Conservation (phyloP, 257 asterid species). For the Anisodus tanguticus region DNA sequence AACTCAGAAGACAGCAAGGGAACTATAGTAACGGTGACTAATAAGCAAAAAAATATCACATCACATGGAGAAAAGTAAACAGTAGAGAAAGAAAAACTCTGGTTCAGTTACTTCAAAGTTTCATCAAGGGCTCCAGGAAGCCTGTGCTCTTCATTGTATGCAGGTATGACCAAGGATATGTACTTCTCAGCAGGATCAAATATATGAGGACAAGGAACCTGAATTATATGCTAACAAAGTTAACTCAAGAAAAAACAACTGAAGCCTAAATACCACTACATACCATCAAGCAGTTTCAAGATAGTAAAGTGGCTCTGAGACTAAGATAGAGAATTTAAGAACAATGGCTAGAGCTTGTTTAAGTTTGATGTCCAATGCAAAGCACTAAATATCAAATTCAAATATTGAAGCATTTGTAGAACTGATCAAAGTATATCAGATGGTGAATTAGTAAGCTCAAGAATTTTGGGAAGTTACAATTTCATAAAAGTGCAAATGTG, state of each 20-base stretch:
- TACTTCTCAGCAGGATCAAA: slow-evolving; percentile 37
- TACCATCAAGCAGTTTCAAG: neutral
- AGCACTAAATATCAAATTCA: neutral
- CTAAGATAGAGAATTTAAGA: neutral
- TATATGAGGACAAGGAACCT: slow-evolving; percentile 34
- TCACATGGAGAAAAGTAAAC: slow-evolving; percentile 14
- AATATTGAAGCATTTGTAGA: neutral
- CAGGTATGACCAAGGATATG: slow-evolving; percentile 54
- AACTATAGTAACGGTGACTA: neutral
- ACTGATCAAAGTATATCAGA: neutral
- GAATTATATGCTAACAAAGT: slow-evolving; percentile 20
- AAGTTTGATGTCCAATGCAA: neutral
- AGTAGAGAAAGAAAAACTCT: slow-evolving; percentile 8
- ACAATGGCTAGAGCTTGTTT: neutral
- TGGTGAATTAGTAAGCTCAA: neutral
- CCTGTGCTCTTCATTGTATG: slow-evolving; percentile 89
- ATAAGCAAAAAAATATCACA: neutral
- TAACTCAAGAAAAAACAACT: neutral
- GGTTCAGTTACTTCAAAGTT: slow-evolving; percentile 65
- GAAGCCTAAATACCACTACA: neutral
- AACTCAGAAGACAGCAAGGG: neutral
- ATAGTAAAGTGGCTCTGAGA: neutral
- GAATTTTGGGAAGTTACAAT: neutral
- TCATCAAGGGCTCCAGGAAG: slow-evolving; percentile 93
- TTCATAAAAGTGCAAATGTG: neutral